Evolutionary conservation across 176 grass and related monocot species (phyloP).

Genomic region (Sorghum bicolor): DNA sequence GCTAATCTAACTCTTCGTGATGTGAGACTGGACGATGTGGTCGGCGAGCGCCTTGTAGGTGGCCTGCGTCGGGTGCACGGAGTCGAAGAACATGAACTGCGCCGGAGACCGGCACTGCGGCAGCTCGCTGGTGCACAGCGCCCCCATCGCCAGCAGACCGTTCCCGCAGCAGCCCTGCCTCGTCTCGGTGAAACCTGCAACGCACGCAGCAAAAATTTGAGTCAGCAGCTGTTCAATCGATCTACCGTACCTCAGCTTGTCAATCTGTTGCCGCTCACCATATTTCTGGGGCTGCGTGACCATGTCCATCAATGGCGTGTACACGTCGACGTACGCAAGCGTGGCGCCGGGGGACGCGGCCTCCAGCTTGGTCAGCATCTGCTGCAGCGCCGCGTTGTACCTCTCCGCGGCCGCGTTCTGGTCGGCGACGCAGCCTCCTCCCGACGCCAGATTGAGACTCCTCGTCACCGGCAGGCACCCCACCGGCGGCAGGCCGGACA

Average conservation of each 20-base stretch:
- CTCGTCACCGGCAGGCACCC: slow-evolving; percentile 56
- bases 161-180: slow-evolving; percentile 43
- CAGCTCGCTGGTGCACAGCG: slow-evolving; percentile 28
- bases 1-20: not conserved
- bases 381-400: slow-evolving; percentile 43
- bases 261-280: slow-evolving; percentile 11
- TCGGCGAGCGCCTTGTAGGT: slow-evolving; percentile 49
- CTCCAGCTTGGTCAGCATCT: slow-evolving; percentile 26
- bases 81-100: slow-evolving; percentile 57
- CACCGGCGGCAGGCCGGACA: slow-evolving; percentile 48
- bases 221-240: not conserved
- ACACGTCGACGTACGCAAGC: slow-evolving; percentile 43
- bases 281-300: slow-evolving; percentile 37
- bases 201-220: not conserved
- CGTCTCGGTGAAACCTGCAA: slow-evolving; percentile 44
- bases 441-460: not conserved
- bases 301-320: slow-evolving; percentile 53
- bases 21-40: slow-evolving; percentile 28
- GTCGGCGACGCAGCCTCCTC: slow-evolving; percentile 21
- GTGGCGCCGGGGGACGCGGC: not conserved
- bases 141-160: slow-evolving; percentile 39
- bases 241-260: not conserved
- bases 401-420: slow-evolving; percentile 24
- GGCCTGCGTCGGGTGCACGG: slow-evolving; percentile 60
- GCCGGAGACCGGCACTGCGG: slow-evolving; percentile 38